Base-by-base conservation (phyloP, 2,329 filamentous ascomycete genomes). In the Meredithiella fracta region DNA sequence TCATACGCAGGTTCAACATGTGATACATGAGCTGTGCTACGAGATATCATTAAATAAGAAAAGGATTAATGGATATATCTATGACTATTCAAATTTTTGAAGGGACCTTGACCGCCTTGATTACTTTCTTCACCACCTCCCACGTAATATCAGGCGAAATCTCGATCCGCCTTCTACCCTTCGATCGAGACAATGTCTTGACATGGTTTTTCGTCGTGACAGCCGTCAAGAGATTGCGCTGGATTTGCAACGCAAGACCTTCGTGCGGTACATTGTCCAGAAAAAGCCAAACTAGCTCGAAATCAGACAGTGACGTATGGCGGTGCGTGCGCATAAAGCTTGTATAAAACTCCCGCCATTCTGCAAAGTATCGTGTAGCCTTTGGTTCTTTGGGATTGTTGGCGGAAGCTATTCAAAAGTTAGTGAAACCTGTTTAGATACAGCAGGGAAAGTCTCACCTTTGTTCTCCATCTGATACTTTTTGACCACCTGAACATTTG, bases 251-350 rank as follows among this genome's bases (percentile, higher is more conserved):
- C 3, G 51, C 42, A 22, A 59, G 54, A 3, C 52, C 54, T 22
- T 57, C 47, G 52, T 56, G 54, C 9, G 58, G 55, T 15, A 59
- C 51, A 22, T 59, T 54, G 23, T 59, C 58, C 3, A 59, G 38
- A 17, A 59, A 59, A n/a, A 59, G 26, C 58, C 58, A 57, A 26
- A 59, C 54, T 5, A 59, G 57, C 6, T 59, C 54, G 20, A 49
- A 25, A 4, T 59, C 58, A 15, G 54, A 25, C 40, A 59, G 31
- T 3, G 58, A 57, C 14, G 58, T 59, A 25, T 37, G 23, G 8
- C 55, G 58, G 17, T 59, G 25, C 54, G 54, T 59, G 22, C 52
- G 51, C 3, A 44, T 37, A 42, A 59, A 57, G 23, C 34, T 56
- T 20, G 52, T 44, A 20, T 59, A 59, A 26, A 57, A 59, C 15